These are phyloP conservation scores for Pascua guehoae DNA, from an alignment of 1,284 basidiomycete genomes.

Conservation along the genomic window DNA sequence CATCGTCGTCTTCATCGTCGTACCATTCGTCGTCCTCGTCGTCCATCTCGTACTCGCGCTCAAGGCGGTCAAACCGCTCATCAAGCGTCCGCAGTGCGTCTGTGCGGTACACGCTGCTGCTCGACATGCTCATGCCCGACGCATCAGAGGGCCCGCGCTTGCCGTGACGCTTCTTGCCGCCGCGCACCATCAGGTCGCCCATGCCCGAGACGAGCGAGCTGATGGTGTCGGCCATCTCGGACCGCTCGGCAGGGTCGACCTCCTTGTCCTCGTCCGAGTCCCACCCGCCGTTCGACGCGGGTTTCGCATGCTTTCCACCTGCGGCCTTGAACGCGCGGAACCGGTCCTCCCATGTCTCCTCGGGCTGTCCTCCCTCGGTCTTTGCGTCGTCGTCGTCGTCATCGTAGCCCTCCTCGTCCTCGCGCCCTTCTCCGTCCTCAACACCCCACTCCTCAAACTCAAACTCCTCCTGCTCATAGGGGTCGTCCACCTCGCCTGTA, in stretches of 20 bases:
- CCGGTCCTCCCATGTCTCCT: conserved; percentile 63
- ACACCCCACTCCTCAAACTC: conserved; percentile 66
- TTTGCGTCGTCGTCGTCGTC: conserved; percentile 39
- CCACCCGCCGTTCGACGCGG: conserved; percentile 21
- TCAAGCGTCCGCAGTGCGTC: conserved; percentile 83
- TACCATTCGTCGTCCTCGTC: conserved; percentile 54
- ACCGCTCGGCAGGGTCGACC: conserved; percentile 49
- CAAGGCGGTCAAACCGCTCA: conserved; percentile 84
- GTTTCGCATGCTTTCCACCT: conserved; percentile 37
- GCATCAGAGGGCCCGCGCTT: conserved; percentile 68
- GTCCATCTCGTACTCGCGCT: conserved; percentile 68
- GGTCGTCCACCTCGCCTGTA: conserved; percentile 59
- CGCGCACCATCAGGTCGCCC: conserved; percentile 58
- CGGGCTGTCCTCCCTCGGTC: conserved; percentile 32
- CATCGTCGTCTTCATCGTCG: conserved; percentile 50
- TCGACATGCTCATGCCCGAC: conserved; percentile 94
- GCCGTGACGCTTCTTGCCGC: conserved; percentile 68
- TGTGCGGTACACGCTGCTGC: conserved; percentile 91
- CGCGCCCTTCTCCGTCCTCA: conserved; percentile 8
- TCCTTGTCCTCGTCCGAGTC: conserved; percentile 19
- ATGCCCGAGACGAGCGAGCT: conserved; percentile 64
- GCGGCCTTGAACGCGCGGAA: conserved; percentile 70
- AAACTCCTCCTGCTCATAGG: conserved; percentile 53
- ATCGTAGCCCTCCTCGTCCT: conserved; percentile 40
- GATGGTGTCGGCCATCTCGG: conserved; percentile 78